These are phyloP conservation scores for Bruguiera parviflora DNA, from an alignment of 345 rosid genomes.

Conservation along the genomic window DNA sequence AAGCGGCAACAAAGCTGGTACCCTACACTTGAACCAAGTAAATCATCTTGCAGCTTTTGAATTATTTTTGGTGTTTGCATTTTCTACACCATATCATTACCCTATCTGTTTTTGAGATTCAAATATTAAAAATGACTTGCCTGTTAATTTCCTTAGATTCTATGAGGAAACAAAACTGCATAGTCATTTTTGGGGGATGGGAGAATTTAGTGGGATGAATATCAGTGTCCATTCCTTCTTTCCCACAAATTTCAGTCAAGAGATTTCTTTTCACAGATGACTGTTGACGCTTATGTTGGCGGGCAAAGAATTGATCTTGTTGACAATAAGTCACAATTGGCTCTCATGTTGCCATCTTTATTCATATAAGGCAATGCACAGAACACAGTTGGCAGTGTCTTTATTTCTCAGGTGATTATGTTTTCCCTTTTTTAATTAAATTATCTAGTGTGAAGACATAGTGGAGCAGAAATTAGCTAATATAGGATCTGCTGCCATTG, in stretches of 20 bases:
- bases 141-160: too few relatives aligned
- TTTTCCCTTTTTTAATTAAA: not conserved
- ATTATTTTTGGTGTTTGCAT: constrained; percentile 1
- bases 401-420: constrained; percentile 55
- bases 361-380: constrained; percentile 64
- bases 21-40: constrained; percentile 92
- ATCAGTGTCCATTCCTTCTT: not conserved
- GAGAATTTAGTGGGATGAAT: not conserved
- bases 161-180: too few relatives aligned
- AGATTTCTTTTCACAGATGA: constrained; percentile 53
- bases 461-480: not conserved
- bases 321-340: constrained; percentile 30
- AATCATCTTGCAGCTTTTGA: not conserved
- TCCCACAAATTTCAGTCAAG: not conserved
- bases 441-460: not conserved
- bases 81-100: too few relatives aligned
- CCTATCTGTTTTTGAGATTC: too few relatives aligned
- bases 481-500: not conserved
- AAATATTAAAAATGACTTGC: too few relatives aligned
- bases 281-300: constrained; percentile 85
- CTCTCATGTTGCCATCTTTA: constrained; percentile 38
- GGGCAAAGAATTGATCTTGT: constrained; percentile 52
- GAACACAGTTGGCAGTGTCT: constrained; percentile 74
- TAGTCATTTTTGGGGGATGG: too few relatives aligned
- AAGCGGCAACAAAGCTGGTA: constrained; percentile 96